Evolutionary conservation across 1,139 yeast genomes (phyloP).

Genomic region (Saccharomycopsis crataegensis): DNA sequence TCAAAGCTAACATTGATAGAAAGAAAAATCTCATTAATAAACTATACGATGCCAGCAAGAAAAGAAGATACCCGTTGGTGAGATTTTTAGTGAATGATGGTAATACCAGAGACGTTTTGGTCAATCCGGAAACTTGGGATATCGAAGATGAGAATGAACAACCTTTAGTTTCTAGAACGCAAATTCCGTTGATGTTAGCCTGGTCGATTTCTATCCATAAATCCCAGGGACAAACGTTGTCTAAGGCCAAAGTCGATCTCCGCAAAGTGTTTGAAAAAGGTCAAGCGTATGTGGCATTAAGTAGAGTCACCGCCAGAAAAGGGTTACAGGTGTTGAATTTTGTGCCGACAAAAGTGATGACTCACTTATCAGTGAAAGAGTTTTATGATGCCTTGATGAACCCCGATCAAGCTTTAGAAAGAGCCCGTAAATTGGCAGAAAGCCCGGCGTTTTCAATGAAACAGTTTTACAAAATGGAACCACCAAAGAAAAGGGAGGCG

Average conservation of each 20-base stretch:
- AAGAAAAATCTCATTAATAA: conserved; percentile 33
- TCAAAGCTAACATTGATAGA: conserved; percentile 28
- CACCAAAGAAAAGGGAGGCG: conserved; percentile 10
- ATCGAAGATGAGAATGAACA: conserved; percentile 53
- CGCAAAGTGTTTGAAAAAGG: conserved; percentile 79
- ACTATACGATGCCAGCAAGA: conserved; percentile 32
- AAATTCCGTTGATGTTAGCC: conserved; percentile 80
- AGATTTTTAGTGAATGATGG: conserved; percentile 67
- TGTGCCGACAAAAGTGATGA: conserved; percentile 45
- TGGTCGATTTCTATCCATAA: conserved; percentile 96
- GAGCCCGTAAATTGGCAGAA: conserved; percentile 10
- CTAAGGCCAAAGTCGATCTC: conserved; percentile 75
- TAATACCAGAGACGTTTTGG: conserved; percentile 61
- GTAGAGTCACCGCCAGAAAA: conserved; percentile 73
- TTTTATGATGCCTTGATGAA: conserved; percentile 43
- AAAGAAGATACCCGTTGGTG: conserved; percentile 56
- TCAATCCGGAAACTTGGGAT: conserved; percentile 68
- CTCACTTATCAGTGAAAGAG: conserved; percentile 54
- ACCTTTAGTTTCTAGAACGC: conserved; percentile 50
- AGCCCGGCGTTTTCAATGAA: conserved; percentile 13
- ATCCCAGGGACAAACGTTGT: conserved; percentile 92
- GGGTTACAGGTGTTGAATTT: conserved; percentile 78
- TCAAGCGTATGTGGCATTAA: conserved; percentile 89
- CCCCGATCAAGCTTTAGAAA: conserved; percentile 29
- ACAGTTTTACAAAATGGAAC: conserved; percentile 8